Evolutionary conservation across 441 rosid genomes (phyloP).

Genomic region (Daphne laureola): DNA sequence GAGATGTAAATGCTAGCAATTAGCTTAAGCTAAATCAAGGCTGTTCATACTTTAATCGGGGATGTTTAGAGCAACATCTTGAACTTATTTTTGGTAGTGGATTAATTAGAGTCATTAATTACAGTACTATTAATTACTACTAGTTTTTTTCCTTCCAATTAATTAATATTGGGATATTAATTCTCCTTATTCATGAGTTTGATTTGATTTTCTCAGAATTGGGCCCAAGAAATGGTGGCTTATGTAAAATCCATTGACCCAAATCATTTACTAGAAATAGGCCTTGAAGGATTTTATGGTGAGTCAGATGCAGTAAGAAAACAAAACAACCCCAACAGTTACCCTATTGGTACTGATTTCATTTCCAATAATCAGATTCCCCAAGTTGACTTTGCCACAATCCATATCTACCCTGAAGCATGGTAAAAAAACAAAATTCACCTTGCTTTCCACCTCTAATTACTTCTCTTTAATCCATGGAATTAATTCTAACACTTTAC

Average conservation of each 20-base stretch:
- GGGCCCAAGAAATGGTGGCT: conserved; percentile 39
- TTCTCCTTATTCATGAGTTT: too few relatives aligned
- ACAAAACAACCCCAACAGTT: conserved; percentile 23
- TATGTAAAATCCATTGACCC: conserved; percentile 35
- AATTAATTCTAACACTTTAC: too few relatives aligned
- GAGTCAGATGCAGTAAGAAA: conserved; percentile 26
- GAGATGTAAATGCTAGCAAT: too few relatives aligned
- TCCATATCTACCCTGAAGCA: conserved; percentile 48
- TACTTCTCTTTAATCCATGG: too few relatives aligned
- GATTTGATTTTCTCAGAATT: conserved; percentile 14
- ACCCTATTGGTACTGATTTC: conserved; percentile 32
- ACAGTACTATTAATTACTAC: too few relatives aligned
- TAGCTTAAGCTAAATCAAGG: too few relatives aligned
- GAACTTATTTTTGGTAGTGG: too few relatives aligned
- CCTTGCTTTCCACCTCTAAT: not conserved
- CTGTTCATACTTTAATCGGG: too few relatives aligned
- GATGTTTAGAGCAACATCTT: too few relatives aligned
- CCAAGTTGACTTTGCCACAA: conserved; percentile 42
- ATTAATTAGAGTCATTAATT: too few relatives aligned
- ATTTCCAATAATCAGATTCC: conserved; percentile 28
- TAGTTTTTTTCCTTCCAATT: too few relatives aligned
- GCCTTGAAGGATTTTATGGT: conserved; percentile 48
- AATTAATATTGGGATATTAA: too few relatives aligned
- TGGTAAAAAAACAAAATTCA: conserved; percentile 31
- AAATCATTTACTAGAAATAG: conserved; percentile 31